These are phyloP conservation scores for Apiotrichum brassicae DNA, from an alignment of 1,284 basidiomycete genomes.

Conservation along the genomic window DNA sequence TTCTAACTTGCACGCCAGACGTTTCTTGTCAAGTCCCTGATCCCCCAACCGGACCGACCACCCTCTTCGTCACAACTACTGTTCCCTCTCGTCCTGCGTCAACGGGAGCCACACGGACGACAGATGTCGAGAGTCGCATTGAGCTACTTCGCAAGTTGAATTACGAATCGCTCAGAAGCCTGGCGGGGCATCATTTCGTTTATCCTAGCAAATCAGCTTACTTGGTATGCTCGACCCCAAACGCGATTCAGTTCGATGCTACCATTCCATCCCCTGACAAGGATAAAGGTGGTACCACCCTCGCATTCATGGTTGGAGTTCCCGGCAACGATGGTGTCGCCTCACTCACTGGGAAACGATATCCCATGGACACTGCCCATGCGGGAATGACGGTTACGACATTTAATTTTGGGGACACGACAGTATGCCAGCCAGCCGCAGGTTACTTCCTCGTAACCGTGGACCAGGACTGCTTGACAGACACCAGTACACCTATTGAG, in stretches of 20 bases:
- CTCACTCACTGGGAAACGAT: not conserved
- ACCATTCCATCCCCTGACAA: not conserved
- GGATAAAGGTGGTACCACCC: not conserved
- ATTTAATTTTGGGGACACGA: not conserved
- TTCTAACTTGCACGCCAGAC: no score
- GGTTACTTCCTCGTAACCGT: not conserved
- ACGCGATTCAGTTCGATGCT: not conserved
- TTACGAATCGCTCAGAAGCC: not conserved
- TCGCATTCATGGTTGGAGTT: not conserved
- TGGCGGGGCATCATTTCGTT: not conserved
- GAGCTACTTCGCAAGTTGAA: not conserved
- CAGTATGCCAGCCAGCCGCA: not conserved
- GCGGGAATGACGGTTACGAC: not conserved
- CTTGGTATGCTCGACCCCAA: not conserved
- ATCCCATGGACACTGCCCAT: not conserved
- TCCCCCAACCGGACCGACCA: no score
- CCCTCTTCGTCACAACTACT: not conserved
- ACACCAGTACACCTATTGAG: not conserved
- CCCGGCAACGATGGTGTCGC: not conserved
- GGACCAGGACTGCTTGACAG: not conserved
- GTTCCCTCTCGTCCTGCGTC: not conserved
- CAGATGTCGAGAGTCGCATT: not conserved
- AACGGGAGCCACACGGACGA: not conserved
- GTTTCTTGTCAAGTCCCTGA: no score
- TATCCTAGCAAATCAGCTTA: not conserved